Conservation (phyloP, 1,139 yeast genomes). For the Suhomyces kunorum region DNA sequence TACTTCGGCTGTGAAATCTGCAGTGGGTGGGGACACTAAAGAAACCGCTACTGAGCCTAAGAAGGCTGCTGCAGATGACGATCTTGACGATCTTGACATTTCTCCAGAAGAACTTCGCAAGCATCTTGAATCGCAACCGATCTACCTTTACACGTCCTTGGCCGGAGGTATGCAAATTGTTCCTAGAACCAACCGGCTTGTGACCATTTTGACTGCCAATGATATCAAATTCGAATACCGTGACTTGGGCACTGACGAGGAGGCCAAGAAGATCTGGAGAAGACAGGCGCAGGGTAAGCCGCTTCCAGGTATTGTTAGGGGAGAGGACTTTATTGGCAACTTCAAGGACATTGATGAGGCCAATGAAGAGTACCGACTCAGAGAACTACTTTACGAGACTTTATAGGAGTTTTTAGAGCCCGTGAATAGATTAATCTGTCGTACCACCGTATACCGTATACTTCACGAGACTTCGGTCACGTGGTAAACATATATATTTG, state of each 20-base stretch:
- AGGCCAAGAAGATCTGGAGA: slow-evolving; percentile 85
- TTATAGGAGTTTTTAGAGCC: slow-evolving; percentile 22
- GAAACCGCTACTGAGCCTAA: slow-evolving; percentile 8
- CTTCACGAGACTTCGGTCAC: neutral
- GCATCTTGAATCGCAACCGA: slow-evolving; percentile 55
- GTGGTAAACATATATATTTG: neutral
- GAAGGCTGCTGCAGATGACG: slow-evolving; percentile 20
- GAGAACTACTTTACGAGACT: slow-evolving; percentile 56
- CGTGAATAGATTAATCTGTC: neutral
- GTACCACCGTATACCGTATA: neutral
- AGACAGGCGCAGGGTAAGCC: slow-evolving; percentile 71
- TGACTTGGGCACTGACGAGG: slow-evolving; percentile 86
- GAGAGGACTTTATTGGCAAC: slow-evolving; percentile 85
- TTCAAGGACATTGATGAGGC: slow-evolving; percentile 82
- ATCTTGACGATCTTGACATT: slow-evolving; percentile 36
- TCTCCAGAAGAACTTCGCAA: slow-evolving; percentile 50
- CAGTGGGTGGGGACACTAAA: slow-evolving; percentile 4
- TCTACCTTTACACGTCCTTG: slow-evolving; percentile 78
- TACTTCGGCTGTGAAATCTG: slow-evolving; percentile 14
- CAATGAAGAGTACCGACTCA: slow-evolving; percentile 75
- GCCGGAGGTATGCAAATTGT: slow-evolving; percentile 89
- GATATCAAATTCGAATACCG: slow-evolving; percentile 65
- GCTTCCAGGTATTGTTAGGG: slow-evolving; percentile 90
- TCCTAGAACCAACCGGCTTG: slow-evolving; percentile 76
- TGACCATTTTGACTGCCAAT: slow-evolving; percentile 76